phyloP scores from a whole-genome alignment of 139 green algal species.

The Micractinium sp. region DNA sequence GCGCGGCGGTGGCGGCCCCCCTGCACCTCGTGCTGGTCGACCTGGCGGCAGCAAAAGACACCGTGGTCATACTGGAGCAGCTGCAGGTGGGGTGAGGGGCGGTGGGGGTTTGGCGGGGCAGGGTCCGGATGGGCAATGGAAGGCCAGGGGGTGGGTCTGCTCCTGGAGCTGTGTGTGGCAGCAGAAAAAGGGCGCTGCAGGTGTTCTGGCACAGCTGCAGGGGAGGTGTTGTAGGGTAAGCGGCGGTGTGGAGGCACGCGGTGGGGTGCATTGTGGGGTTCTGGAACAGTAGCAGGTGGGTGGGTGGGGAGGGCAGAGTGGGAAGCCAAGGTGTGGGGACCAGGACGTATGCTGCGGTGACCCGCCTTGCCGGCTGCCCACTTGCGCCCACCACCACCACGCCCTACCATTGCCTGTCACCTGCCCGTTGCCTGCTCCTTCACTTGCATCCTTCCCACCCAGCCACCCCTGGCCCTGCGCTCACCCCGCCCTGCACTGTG shows the following conservation, averaged over 20 bases:
- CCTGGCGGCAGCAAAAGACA: conserved; percentile 68
- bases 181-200: not conserved
- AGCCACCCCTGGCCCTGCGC: not conserved
- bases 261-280: too few relatives aligned
- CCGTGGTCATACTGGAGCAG: conserved; percentile 66
- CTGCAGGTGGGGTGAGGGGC: conserved; percentile 54
- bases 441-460: not conserved
- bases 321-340: too few relatives aligned
- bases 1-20: conserved; percentile 7
- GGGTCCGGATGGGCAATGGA: too few relatives aligned
- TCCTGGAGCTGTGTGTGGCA: too few relatives aligned
- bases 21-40: conserved; percentile 60
- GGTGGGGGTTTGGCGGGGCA: too few relatives aligned
- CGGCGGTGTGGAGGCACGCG: not conserved
- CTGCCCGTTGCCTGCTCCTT: too few relatives aligned
- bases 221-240: not conserved
- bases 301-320: too few relatives aligned
- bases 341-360: too few relatives aligned
- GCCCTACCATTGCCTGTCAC: too few relatives aligned
- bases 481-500: not conserved
- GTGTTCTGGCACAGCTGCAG: not conserved
- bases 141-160: too few relatives aligned
- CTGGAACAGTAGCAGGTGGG: too few relatives aligned
- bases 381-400: not conserved
- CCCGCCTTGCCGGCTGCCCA: too few relatives aligned